Base-by-base conservation (phyloP, 192 early-diverging fungal species). In the Mortierella antarctica region DNA sequence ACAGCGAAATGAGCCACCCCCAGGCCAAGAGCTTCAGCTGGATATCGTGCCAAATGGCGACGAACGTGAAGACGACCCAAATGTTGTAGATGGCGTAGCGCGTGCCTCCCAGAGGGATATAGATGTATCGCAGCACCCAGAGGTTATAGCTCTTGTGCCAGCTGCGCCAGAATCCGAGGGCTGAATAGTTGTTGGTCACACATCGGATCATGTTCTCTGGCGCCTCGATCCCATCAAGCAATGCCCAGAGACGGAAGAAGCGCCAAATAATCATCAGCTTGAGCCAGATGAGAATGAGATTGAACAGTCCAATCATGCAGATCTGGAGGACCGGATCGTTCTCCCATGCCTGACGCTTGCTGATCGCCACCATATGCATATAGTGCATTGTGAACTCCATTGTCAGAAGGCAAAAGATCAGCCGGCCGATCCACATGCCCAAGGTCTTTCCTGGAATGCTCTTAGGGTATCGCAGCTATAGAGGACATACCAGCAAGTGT, bases 21-120 rank as follows among this genome's bases (percentile, higher is more conserved):
- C 95, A 99, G 41, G 94, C 93, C 69, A 98, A 70, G 23, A 99
- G 72, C 18, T 88, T 86, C 73, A 96, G 70, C 23, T 91, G 87
- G 51, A 98, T 93, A 69, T 99, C 98, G 83, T 99, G 98, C 98
- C 98, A 99, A 14, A 98, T 63, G 8, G 97, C 98, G 10, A 99
- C 98, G 89, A 98, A 99, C 1, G 96, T 96, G 77, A 99, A 99
- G 3, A 95, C 88, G 2, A 94, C 86, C 82, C 92, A 95, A 40
- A 93, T 91, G 74, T 97, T 97, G 82, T 93, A 88, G 8, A 86
- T 55, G 55, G 90, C 86, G 53, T 92, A 89, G 9, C 83, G 79
- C 3, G 88, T 74, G 40, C 97, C 97, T 11, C 98, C 98, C 64
- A 99, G 78, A 8, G 98, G 97, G 6, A 98, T 88, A 82, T 98